phyloP scores from a whole-genome alignment of 2,329 filamentous ascomycete species.

The Teratosphaeria gauchensis region DNA sequence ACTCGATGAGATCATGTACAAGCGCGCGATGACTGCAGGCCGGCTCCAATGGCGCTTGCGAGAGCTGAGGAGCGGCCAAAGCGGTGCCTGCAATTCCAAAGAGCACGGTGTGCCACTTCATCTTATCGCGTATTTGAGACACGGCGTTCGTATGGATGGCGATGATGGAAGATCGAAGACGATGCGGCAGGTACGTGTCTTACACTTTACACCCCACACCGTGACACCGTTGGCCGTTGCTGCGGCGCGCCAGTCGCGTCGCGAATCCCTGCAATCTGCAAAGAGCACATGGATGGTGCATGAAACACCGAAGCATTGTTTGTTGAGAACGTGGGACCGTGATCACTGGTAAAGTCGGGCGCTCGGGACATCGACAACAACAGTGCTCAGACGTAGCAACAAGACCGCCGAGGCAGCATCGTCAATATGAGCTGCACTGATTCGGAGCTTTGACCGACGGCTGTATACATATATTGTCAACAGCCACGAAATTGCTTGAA shows the following conservation, averaged over 20 bases:
- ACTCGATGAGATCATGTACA: slow-evolving; percentile 49
- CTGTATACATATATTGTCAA: neutral
- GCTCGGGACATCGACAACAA: neutral
- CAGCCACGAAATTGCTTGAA: neutral
- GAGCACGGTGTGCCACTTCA: neutral
- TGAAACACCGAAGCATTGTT: neutral
- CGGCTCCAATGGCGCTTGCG: neutral
- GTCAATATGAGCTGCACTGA: neutral
- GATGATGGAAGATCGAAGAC: neutral
- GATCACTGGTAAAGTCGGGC: neutral
- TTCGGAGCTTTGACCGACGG: neutral
- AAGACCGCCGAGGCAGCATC: neutral
- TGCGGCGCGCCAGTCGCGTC: neutral
- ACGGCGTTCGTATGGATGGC: neutral
- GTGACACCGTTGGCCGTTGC: neutral
- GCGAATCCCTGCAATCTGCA: neutral
- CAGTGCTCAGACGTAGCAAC: neutral
- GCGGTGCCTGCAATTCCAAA: neutral
- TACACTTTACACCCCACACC: neutral
- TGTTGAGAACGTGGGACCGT: neutral
- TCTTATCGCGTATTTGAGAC: neutral
- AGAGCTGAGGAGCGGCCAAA: neutral
- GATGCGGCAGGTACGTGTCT: neutral
- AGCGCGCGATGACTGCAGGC: slow-evolving; percentile 12
- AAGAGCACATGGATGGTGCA: neutral